A percentile compares a stretch with the other conserved stretches of the same genome.
Conservation (phyloP, 2,329 filamentous ascomycete species). For the Pseudodiploospora longispora region DNA sequence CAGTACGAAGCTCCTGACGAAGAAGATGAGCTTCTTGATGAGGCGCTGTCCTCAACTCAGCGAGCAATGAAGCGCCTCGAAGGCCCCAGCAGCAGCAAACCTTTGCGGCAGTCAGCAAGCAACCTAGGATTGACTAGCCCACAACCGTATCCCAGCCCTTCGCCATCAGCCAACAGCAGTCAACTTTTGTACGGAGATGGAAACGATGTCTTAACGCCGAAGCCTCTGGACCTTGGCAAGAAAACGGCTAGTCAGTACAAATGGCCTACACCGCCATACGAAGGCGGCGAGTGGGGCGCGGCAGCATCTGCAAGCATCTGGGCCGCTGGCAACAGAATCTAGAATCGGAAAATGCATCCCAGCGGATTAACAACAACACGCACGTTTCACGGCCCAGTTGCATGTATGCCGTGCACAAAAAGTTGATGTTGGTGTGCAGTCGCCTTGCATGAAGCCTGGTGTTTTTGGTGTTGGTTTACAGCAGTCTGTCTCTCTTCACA, state of each 20-base stretch:
- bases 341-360: constrained; percentile 8
- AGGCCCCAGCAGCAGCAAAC: constrained; percentile 29
- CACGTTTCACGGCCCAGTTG: no score
- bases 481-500: constrained; percentile 10
- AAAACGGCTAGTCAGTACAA: constrained; percentile 52
- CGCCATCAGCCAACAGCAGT: constrained; percentile 78
- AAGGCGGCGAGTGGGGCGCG: constrained; percentile 85
- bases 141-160: constrained; percentile 53
- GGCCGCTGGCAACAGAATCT: constrained; percentile 60
- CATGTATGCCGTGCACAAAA: constrained; percentile 1
- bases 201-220: constrained; percentile 54
- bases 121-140: constrained; percentile 48
- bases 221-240: constrained; percentile 62
- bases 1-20: constrained; percentile 94
- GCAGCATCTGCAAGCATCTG: constrained; percentile 76
- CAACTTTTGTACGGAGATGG: constrained; percentile 64
- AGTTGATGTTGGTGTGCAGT: constrained; percentile 7
- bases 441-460: constrained; percentile 11
- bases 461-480: constrained; percentile 13
- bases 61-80: constrained; percentile 66
- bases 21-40: constrained; percentile 90
- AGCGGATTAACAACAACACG: no score
- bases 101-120: constrained; percentile 54
- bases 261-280: constrained; percentile 93
- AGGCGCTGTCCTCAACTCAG: constrained; percentile 72